A percentile compares a stretch with the other conserved stretches of the same genome.
Evolutionary conservation across 108 stramenopile genomes (phyloP).

Genomic region (Pseudonitzschia multiseries): DNA sequence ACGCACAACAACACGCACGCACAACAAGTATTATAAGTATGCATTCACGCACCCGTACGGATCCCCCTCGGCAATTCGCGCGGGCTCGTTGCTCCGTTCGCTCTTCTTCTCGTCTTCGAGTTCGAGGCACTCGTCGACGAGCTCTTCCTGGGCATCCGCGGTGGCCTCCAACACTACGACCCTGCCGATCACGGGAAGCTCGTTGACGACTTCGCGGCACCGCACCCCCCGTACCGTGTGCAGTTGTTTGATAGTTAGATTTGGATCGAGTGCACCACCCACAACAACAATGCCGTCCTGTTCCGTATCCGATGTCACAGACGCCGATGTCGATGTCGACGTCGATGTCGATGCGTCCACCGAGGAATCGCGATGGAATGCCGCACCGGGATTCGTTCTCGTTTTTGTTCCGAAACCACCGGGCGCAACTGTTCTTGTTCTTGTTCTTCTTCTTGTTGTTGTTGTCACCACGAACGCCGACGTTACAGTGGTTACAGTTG

Average conservation of each 20-base stretch:
- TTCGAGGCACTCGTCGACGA: conserved; percentile 51
- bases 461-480: no score
- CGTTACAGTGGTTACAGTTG: no score
- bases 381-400: no score
- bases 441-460: no score
- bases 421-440: no score
- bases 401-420: no score
- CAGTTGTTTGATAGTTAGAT: not conserved
- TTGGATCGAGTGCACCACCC: no score
- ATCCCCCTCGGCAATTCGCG: conserved; percentile 36
- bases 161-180: conserved; percentile 65
- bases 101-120: conserved; percentile 35
- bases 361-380: no score
- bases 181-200: conserved; percentile 33
- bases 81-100: not conserved
- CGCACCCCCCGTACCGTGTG: conserved; percentile 8
- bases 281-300: no score
- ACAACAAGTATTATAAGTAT: no score
- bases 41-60: conserved; percentile 17
- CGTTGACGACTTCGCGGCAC: conserved; percentile 45
- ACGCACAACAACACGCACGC: no score
- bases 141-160: conserved; percentile 51
- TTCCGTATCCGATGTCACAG: no score
- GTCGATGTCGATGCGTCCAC: not conserved
- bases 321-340: not conserved